Evolutionary conservation across 257 asterid species (phyloP).

Genomic region (Sherardia arvensis): DNA sequence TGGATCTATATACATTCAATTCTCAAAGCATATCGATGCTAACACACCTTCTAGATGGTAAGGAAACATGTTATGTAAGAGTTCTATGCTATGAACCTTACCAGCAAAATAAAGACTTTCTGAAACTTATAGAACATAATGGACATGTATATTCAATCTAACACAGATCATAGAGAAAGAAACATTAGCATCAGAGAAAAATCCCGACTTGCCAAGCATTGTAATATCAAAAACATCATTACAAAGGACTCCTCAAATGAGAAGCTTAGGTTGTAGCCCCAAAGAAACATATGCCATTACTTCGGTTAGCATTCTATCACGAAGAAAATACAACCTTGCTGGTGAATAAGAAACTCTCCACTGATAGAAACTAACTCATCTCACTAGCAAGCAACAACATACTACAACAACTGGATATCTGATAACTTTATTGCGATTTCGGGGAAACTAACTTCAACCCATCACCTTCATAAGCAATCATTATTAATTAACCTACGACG

Average conservation of each 20-base stretch:
- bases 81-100: not conserved
- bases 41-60: not conserved
- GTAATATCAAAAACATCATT: not conserved
- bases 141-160: not conserved
- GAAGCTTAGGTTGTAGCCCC: not conserved
- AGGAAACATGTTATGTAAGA: not conserved
- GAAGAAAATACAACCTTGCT: not conserved
- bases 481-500: not conserved
- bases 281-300: not conserved
- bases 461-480: not conserved
- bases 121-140: not conserved
- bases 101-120: not conserved
- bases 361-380: not conserved
- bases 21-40: not conserved
- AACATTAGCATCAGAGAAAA: too few species aligned
- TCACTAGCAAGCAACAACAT: not conserved
- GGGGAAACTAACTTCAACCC: not conserved
- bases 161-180: not conserved
- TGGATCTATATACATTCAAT: not conserved
- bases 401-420: not conserved
- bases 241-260: not conserved
- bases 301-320: not conserved
- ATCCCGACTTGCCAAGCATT: not conserved
- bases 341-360: not conserved
- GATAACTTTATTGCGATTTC: not conserved